phyloP scores from a whole-genome alignment of 495 filamentous ascomycete species.

The Amphirosellinia nigrospora region DNA sequence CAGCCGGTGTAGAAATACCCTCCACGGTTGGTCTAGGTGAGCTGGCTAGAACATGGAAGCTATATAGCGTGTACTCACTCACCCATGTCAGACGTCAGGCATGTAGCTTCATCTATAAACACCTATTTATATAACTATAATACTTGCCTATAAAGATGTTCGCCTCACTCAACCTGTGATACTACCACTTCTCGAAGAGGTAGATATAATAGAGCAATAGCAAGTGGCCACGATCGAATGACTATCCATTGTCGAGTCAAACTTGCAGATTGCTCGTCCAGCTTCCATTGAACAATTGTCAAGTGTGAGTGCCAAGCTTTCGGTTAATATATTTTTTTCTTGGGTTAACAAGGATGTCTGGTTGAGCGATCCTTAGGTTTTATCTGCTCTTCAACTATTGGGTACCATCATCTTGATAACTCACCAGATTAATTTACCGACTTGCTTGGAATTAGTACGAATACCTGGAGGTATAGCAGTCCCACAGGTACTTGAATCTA shows the following conservation, averaged over 20 bases:
- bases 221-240: constrained; percentile 23
- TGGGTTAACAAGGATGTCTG: constrained; percentile 1
- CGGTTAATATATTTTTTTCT: constrained; percentile 6
- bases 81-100: too few species aligned
- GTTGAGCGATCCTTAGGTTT: neutral
- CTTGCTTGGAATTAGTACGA: neutral
- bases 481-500: neutral
- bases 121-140: too few species aligned
- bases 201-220: constrained; percentile 10
- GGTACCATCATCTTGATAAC: neutral
- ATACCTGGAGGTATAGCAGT: neutral
- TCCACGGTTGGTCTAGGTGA: neutral
- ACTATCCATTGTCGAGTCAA: neutral
- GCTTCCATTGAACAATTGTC: neutral
- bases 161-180: neutral
- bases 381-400: constrained; percentile 2
- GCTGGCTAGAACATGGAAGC: neutral
- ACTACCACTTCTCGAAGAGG: neutral
- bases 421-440: constrained; percentile 4
- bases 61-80: neutral
- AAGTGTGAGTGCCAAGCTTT: constrained; percentile 18
- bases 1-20: neutral
- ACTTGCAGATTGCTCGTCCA: constrained; percentile 4
- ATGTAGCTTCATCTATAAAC: too few species aligned
- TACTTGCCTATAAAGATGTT: neutral